phyloP scores from a whole-genome alignment of 768 basidiomycete species.

The Amanita muscaria region DNA sequence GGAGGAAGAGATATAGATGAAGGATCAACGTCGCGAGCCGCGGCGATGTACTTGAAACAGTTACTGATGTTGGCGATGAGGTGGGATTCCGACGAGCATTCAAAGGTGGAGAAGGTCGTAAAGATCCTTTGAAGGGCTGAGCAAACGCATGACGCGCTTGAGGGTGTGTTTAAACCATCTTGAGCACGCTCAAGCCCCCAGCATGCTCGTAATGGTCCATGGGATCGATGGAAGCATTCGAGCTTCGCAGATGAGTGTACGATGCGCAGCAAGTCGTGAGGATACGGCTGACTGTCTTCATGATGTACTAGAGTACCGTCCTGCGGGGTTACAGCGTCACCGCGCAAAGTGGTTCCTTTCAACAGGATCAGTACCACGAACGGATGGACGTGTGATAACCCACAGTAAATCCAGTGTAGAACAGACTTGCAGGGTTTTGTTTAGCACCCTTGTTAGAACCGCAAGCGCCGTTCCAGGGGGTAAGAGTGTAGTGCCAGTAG shows the following conservation, averaged over 20 bases:
- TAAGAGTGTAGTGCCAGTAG: constrained; percentile 24
- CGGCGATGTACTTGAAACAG: neutral
- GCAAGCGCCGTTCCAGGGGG: constrained; percentile 35
- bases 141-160: constrained; percentile 50
- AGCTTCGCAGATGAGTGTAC: constrained; percentile 41
- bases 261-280: constrained; percentile 20
- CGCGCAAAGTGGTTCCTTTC: constrained; percentile 75
- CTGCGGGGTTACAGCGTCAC: constrained; percentile 48
- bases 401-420: too few species aligned
- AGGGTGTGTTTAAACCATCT: constrained; percentile 55
- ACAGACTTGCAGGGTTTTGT: constrained; percentile 61
- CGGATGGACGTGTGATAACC: too few species aligned
- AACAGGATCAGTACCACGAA: too few species aligned
- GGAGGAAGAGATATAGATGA: constrained; percentile 10
- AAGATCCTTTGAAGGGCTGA: constrained; percentile 17
- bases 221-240: constrained; percentile 44
- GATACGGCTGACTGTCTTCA: constrained; percentile 39
- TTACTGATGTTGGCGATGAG: too few species aligned
- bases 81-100: constrained; percentile 43
- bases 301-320: constrained; percentile 38
- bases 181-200: constrained; percentile 45
- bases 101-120: constrained; percentile 20
- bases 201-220: constrained; percentile 31
- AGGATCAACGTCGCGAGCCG: too few species aligned
- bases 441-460: constrained; percentile 54